These are phyloP conservation scores for Phytopythium litorale DNA, from an alignment of 352 stramenopile species.

Conservation along the genomic window DNA sequence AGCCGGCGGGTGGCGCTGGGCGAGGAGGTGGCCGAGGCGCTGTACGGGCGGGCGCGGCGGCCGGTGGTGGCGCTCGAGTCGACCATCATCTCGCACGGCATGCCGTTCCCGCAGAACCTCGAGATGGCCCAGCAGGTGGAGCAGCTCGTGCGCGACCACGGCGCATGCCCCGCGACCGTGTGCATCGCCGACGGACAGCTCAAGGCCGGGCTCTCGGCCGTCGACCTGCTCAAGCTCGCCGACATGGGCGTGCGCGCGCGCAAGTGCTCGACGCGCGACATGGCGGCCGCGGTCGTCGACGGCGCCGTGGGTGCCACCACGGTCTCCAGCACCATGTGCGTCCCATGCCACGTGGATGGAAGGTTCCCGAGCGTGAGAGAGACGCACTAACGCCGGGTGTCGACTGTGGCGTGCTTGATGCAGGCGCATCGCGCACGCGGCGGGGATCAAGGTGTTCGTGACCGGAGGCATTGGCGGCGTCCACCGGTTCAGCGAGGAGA, in stretches of 20 bases:
- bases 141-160: conserved; percentile 81
- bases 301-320: conserved; percentile 91
- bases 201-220: conserved; percentile 60
- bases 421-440: conserved; percentile 90
- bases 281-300: conserved; percentile 69
- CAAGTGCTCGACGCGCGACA: conserved; percentile 85
- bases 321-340: conserved; percentile 95
- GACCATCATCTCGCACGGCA: conserved; percentile 99
- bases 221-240: conserved; percentile 54
- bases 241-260: conserved; percentile 57
- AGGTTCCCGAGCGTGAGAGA: background rate
- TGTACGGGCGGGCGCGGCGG: conserved; percentile 32
- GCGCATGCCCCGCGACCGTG: conserved; percentile 94
- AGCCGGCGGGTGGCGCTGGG: conserved; percentile 40
- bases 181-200: conserved; percentile 93
- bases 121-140: conserved; percentile 91
- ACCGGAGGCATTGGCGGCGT: conserved; percentile 97
- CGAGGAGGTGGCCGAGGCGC: conserved; percentile 48
- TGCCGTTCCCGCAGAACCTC: conserved; percentile 98
- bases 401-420: background rate
- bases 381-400: background rate
- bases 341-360: background rate
- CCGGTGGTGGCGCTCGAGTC: conserved; percentile 95
- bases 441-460: conserved; percentile 96
- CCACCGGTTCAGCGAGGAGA: conserved; percentile 93